Evolutionary conservation across 306 rosid species (phyloP).

Genomic region (Cotoneaster glaucophyllus): DNA sequence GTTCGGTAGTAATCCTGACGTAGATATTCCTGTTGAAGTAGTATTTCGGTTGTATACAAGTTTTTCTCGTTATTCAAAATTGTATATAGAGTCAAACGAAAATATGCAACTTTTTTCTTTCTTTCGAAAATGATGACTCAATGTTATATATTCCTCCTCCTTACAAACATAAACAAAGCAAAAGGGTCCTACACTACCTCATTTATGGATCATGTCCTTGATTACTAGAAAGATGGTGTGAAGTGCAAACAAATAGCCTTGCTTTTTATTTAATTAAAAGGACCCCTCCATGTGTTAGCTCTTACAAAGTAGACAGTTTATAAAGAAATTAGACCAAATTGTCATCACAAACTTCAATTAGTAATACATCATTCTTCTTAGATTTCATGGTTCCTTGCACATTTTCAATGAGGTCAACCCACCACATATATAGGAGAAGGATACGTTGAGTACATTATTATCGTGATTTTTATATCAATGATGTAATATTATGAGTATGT

Average conservation of each 20-base stretch:
- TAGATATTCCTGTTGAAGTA: not conserved
- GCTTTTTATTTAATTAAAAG: not conserved
- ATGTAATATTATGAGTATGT: too few relatives aligned
- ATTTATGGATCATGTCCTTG: constrained; percentile 14
- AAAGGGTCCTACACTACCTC: not conserved
- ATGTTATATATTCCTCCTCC: not conserved
- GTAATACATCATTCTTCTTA: not conserved
- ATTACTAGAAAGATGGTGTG: not conserved
- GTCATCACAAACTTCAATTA: not conserved
- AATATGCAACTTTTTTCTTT: not conserved
- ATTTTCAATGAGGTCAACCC: too few relatives aligned
- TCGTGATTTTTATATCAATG: too few relatives aligned
- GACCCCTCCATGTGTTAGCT: constrained; percentile 5
- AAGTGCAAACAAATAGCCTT: not conserved
- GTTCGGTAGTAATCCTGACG: not conserved
- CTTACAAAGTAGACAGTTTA: not conserved
- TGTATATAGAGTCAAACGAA: too few relatives aligned
- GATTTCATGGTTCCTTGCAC: not conserved
- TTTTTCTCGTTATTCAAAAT: too few relatives aligned
- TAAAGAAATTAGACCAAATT: not conserved
- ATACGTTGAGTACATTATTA: too few relatives aligned
- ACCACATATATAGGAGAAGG: too few relatives aligned
- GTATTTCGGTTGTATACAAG: too few relatives aligned
- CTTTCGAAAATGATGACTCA: not conserved
- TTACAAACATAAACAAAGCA: not conserved